phyloP scores from a whole-genome alignment of 1,139 yeast species.

The Lipomyces yarrowii region DNA sequence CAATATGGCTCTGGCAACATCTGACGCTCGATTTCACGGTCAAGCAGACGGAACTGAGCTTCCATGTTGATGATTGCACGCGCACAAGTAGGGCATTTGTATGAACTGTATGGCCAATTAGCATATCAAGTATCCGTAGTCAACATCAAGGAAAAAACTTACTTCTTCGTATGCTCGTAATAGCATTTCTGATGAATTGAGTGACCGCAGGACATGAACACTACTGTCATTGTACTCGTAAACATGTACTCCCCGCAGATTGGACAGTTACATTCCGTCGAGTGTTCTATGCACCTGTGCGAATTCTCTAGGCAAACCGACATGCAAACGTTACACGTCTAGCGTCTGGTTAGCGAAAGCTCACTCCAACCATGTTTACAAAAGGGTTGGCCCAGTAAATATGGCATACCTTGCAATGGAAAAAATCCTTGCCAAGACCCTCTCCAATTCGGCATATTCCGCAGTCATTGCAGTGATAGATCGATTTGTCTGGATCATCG shows the following conservation, averaged over 20 bases:
- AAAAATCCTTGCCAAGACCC: constrained; percentile 84
- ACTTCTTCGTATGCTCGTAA: constrained; percentile 67
- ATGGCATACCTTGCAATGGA: constrained; percentile 67
- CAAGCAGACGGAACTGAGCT: constrained; percentile 81
- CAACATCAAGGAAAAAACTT: background rate
- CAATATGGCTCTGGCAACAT: constrained; percentile 80
- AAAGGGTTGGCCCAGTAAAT: background rate
- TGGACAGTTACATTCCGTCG: constrained; percentile 91
- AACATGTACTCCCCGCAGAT: constrained; percentile 91
- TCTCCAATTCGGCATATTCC: constrained; percentile 90
- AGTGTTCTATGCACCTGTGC: constrained; percentile 82
- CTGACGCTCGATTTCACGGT: constrained; percentile 75
- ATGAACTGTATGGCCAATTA: constrained; percentile 51
- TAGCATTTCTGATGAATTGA: constrained; percentile 87
- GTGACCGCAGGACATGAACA: constrained; percentile 93
- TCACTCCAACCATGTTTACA: background rate
- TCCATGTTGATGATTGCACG: constrained; percentile 85
- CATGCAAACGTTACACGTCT: constrained; percentile 84
- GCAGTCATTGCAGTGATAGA: constrained; percentile 90
- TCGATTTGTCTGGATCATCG: constrained; percentile 75
- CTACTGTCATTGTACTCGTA: constrained; percentile 80
- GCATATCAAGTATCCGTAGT: background rate
- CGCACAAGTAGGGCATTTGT: constrained; percentile 89
- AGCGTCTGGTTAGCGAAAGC: background rate
- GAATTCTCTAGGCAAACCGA: constrained; percentile 74